phyloP scores from a whole-genome alignment of 495 filamentous ascomycete species.

The Penicillium subrubescens region DNA sequence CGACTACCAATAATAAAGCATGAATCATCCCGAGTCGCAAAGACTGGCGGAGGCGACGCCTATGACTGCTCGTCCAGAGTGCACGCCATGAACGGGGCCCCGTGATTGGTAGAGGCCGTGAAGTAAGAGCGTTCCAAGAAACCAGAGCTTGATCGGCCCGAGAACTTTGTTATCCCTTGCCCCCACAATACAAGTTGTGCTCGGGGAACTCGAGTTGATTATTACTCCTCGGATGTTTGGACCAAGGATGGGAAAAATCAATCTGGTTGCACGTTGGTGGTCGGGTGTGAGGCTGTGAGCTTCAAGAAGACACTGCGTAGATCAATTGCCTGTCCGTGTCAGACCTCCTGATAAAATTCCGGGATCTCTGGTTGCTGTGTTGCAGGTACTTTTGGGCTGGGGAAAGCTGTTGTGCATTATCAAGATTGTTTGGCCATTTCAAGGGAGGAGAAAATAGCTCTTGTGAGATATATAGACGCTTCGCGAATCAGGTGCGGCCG shows the following conservation, averaged over 20 bases:
- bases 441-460: background rate
- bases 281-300: background rate
- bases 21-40: background rate
- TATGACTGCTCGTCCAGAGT: slow-evolving; percentile 7
- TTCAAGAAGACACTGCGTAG: background rate
- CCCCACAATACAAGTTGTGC: slow-evolving; percentile 4
- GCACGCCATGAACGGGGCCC: slow-evolving; percentile 7
- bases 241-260: slow-evolving; percentile 5
- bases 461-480: background rate
- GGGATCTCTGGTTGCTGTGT: background rate
- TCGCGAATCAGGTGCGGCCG: background rate
- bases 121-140: slow-evolving; percentile 13
- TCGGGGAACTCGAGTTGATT: background rate
- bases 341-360: background rate
- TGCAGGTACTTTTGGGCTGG: background rate
- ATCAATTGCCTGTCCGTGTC: background rate
- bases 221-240: background rate
- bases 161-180: slow-evolving; percentile 23
- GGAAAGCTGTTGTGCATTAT: background rate
- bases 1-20: background rate
- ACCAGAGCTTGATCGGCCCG: slow-evolving; percentile 18
- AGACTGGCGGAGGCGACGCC: slow-evolving; percentile 7
- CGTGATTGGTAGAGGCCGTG: slow-evolving; percentile 14
- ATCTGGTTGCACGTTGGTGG: background rate
- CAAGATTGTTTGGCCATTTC: background rate